Evolutionary conservation across 163 green algal species (phyloP), one percentile per base, ranked within the genome.

Genomic region (Chlamydomonas reinhardtii): DNA sequence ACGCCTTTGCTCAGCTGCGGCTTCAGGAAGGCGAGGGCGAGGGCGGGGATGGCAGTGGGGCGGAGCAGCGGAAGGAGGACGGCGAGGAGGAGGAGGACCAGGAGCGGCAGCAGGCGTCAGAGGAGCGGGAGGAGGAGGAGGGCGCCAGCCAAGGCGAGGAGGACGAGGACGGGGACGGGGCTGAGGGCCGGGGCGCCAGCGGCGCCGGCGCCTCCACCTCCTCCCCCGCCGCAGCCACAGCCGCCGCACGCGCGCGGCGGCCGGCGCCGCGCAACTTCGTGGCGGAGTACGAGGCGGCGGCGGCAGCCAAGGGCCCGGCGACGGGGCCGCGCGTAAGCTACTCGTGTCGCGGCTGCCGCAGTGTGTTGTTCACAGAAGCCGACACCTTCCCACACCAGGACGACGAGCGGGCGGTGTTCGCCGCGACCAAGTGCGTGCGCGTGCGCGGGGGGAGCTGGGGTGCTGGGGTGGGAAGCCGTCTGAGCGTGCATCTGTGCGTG

Each of bases 321-420:
- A 19, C 70, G 12, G 70, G 64, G 22, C 74, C 82, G 20, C 68
- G 87, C 24, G 82, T 91, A 15, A 91, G 74, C 31, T 91, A 91
- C 62, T 43, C 87, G 22, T 91, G 87, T 76, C 82, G 87, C 24
- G 39, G 48, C 24, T 91, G 87, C 48, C 73, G 87, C 61, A 84
- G 68, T 2, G 61, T 83, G 54, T 64, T 91, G 71, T 86, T 91
- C 70, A 85, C 52, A 2, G 87, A 91, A 61, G 73, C 48, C 32
- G 79, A 91, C 74, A 52, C 70, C 31, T 39, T 64, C 68, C 62
- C 56, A 17, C 83, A 88, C 48, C 22, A 24, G 31, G 48, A 48
- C 34, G n/a, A 76, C 37, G 84, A 87, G 48, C 52, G 76, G 31
- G 84, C 25, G 56, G 32, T 76, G 31, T 89, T 83, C 54, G 73